phyloP scores from a whole-genome alignment of 1,284 basidiomycete genomes.

The Tetrapyrgos nigripes region DNA sequence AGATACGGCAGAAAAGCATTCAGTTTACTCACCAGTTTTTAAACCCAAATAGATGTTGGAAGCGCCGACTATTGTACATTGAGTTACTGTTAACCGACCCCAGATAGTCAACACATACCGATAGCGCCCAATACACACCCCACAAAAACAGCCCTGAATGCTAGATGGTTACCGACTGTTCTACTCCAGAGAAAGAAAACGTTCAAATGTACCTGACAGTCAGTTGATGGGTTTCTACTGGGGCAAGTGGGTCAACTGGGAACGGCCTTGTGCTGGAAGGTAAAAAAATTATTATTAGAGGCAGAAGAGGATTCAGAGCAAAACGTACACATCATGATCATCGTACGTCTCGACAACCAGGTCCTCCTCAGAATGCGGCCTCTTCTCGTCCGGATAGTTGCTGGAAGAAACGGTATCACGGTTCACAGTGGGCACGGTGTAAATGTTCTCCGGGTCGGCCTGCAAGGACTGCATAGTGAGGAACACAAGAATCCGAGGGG shows the following conservation, averaged over 20 bases:
- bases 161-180: not conserved
- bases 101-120: slow-evolving; percentile 33
- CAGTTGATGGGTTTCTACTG: slow-evolving; percentile 60
- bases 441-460: not conserved
- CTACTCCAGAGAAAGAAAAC: not conserved
- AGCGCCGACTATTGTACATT: slow-evolving; percentile 48
- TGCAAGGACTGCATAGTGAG: too few relatives aligned
- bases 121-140: slow-evolving; percentile 67
- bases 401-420: not conserved
- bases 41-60: slow-evolving; percentile 74
- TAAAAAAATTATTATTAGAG: not conserved
- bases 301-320: not conserved
- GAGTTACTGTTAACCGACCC: slow-evolving; percentile 14
- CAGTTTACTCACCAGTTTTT: too few relatives aligned
- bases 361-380: slow-evolving; percentile 1
- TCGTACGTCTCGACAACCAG: slow-evolving; percentile 27
- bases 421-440: not conserved
- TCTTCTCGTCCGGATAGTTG: slow-evolving; percentile 1
- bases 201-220: slow-evolving; percentile 47
- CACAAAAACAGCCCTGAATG: slow-evolving; percentile 60
- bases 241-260: slow-evolving; percentile 55
- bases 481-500: not conserved
- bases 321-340: slow-evolving; percentile 47
- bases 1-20: too few relatives aligned
- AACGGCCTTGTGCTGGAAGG: slow-evolving; percentile 49